Conservation (phyloP, 176 grass and related monocot species). For the Hordeum marinum region DNA sequence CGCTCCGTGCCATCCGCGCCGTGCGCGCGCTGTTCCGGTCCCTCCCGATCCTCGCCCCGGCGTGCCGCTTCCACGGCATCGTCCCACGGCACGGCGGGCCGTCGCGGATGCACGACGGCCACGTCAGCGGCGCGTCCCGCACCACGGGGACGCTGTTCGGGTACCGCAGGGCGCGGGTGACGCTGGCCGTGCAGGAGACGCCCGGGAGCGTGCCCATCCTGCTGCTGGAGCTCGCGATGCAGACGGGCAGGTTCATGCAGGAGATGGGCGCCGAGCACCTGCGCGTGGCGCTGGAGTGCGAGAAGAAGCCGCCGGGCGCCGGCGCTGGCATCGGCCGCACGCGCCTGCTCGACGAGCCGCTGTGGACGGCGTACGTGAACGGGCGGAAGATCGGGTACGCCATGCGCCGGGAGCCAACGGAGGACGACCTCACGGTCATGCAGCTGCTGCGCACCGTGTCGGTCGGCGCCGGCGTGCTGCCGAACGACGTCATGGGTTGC, state of each 20-base stretch:
- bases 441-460: constrained; percentile 91
- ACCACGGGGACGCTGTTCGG: constrained; percentile 87
- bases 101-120: constrained; percentile 39
- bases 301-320: constrained; percentile 53
- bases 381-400: constrained; percentile 86
- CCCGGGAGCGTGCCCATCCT: constrained; percentile 79
- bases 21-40: constrained; percentile 80
- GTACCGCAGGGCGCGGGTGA: constrained; percentile 74
- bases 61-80: constrained; percentile 65
- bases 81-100: constrained; percentile 33
- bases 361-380: constrained; percentile 91
- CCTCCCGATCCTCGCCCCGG: constrained; percentile 71
- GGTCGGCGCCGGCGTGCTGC: constrained; percentile 79
- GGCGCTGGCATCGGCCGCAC: constrained; percentile 40
- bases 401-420: constrained; percentile 60
- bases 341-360: constrained; percentile 70
- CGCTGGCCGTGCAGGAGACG: constrained; percentile 80
- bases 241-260: constrained; percentile 91
- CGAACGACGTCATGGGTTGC: constrained; percentile 47
- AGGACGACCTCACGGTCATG: constrained; percentile 78
- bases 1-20: constrained; percentile 51
- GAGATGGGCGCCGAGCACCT: constrained; percentile 89
- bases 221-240: constrained; percentile 83
- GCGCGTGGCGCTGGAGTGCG: constrained; percentile 83
- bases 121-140: constrained; percentile 61